Evolutionary conservation across 1,139 yeast species (phyloP).

Genomic region (Entelexis paramagnoliae): DNA sequence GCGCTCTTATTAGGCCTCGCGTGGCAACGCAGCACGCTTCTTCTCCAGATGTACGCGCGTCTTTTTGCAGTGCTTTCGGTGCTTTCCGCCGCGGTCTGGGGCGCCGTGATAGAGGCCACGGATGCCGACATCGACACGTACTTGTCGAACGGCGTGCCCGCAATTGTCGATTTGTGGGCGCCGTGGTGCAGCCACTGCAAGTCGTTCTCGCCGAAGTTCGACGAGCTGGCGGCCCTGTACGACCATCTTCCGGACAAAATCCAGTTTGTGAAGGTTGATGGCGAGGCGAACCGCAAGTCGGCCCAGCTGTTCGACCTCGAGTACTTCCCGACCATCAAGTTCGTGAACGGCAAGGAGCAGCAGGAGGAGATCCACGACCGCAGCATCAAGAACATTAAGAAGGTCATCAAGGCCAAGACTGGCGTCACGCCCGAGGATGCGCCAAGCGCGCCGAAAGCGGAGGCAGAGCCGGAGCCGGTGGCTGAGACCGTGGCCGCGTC

Average conservation of each 20-base stretch:
- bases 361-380: slow-evolving; percentile 22
- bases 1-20: not conserved
- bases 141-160: slow-evolving; percentile 46
- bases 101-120: slow-evolving; percentile 33
- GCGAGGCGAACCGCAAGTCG: slow-evolving; percentile 49
- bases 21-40: no score
- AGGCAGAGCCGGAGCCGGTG: not conserved
- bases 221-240: slow-evolving; percentile 48
- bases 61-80: not conserved
- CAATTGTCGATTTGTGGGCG: slow-evolving; percentile 66
- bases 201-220: slow-evolving; percentile 54
- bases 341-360: slow-evolving; percentile 41
- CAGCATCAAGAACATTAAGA: slow-evolving; percentile 21
- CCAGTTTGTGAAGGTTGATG: slow-evolving; percentile 47
- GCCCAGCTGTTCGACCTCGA: slow-evolving; percentile 46
- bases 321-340: slow-evolving; percentile 57
- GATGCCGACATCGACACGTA: slow-evolving; percentile 48
- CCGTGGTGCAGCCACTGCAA: slow-evolving; percentile 81
- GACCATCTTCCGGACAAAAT: slow-evolving; percentile 36
- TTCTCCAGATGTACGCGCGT: not conserved
- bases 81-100: not conserved
- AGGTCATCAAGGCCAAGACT: slow-evolving; percentile 26
- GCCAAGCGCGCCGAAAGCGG: not conserved
- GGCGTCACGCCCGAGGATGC: slow-evolving; percentile 16
- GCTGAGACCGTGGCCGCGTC: not conserved